Base-by-base conservation (phyloP, 1,284 basidiomycete species). In the Paramarasmius palmivorus region DNA sequence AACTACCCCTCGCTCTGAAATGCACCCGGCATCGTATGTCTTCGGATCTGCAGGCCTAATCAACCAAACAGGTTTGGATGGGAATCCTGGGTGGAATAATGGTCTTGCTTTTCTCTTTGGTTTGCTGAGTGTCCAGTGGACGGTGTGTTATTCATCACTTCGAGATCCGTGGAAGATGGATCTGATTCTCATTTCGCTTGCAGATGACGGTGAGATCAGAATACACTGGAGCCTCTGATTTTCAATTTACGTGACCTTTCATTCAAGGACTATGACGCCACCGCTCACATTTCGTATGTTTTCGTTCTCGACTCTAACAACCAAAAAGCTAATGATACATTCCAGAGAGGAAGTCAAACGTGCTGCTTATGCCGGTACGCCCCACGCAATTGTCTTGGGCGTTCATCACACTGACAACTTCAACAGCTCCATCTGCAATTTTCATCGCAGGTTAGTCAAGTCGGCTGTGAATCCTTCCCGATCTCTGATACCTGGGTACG, bases 61-160 rank as follows among this genome's bases (percentile, higher is more conserved):
- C 52, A 93, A 94, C 64, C 76, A 83, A 56, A 90, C 91, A 0
- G 90, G 92, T 12, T 26, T 46, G 10, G 44, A 46, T 19, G 44
- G 44, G 4, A 23, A 46, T 46, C 2, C 23, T 34, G 93, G 92
- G 56, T 86, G 84, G 79, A 88, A 84, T 64, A 82, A 78, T 34
- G 93, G 92, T 0, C 72, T 96, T 49, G 86, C 92, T 1, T 95
- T 96, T 74, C 72, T 95, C 49, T 88, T 97, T 58, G 94, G 94
- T 25, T 72, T 97, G 52, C 74, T 95, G 52, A 92, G 89, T 57
- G 94, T 97, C 9, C 92, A 96, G 69, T 96, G 91, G 92, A 93
- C 90, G 54, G 88, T 91, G 67, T 57, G 85, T 71, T 10, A 19
- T 36, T 25, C 37, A 29, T 34, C 48, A n/a, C 45, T 22, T 34